A percentile compares a stretch with the other conserved stretches of the same genome.
phyloP scores from a whole-genome alignment of 352 stramenopile genomes.

The Pythium dissotocum region DNA sequence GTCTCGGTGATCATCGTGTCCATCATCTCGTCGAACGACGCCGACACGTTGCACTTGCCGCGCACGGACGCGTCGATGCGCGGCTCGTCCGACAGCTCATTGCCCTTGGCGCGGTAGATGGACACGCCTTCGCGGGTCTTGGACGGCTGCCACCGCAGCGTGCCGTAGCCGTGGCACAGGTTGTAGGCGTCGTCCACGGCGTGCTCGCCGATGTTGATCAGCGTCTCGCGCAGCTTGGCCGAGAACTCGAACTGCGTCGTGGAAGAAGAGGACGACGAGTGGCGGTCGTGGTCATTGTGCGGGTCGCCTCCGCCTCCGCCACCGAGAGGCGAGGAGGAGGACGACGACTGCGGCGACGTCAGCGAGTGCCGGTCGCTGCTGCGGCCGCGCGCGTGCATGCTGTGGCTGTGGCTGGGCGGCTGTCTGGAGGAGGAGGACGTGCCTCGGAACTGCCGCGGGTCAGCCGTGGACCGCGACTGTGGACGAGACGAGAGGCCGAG shows the following conservation, averaged over 20 bases:
- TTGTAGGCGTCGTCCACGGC: conserved; percentile 83
- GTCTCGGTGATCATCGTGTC: conserved; percentile 78
- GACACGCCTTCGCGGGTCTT: conserved; percentile 67
- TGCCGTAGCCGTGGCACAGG: conserved; percentile 73
- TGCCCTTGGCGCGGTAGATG: conserved; percentile 63
- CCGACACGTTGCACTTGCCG: conserved; percentile 72
- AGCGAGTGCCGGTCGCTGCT: conserved; percentile 9
- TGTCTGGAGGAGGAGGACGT: neutral
- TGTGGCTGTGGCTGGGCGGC: conserved; percentile 7
- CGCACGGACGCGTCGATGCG: conserved; percentile 69
- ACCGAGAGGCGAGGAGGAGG: neutral
- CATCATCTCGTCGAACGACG: conserved; percentile 74
- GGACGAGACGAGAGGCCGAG: conserved; percentile 15
- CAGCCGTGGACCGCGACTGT: conserved; percentile 17
- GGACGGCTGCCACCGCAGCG: conserved; percentile 69
- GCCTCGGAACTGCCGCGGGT: neutral
- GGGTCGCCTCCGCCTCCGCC: neutral
- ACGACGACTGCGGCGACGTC: neutral
- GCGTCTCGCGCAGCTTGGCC: conserved; percentile 37
- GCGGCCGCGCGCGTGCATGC: neutral
- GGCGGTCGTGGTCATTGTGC: neutral
- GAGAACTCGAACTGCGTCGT: conserved; percentile 30
- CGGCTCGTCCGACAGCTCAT: conserved; percentile 46
- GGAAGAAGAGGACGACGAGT: neutral
- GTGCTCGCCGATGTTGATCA: conserved; percentile 76